These are phyloP conservation scores for Penicillium sp. DNA, from an alignment of 2,329 filamentous ascomycete genomes.

Conservation along the genomic window DNA sequence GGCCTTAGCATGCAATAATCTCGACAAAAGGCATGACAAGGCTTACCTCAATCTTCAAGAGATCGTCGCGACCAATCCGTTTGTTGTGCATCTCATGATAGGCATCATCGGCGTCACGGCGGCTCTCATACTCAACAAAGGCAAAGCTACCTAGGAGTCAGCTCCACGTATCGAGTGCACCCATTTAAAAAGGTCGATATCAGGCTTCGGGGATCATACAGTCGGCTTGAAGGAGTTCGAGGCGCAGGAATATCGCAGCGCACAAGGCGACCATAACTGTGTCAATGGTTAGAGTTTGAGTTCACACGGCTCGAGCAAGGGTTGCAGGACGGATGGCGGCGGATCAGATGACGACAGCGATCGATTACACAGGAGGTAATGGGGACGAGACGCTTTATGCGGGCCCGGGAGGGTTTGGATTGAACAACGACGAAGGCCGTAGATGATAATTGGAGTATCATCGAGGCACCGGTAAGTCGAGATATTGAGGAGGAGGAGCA, in stretches of 20 bases:
- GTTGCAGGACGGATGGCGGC: slow-evolving; percentile 13
- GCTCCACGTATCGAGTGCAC: background rate
- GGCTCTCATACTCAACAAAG: slow-evolving; percentile 98
- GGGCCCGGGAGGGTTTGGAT: background rate
- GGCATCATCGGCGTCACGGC: slow-evolving; percentile 95
- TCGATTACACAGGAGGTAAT: slow-evolving; percentile 4
- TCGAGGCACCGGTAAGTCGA: background rate
- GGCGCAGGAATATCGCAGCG: slow-evolving; percentile 98
- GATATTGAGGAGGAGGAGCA: slow-evolving; percentile 23
- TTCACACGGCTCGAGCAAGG: slow-evolving; percentile 1
- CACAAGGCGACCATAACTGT: slow-evolving; percentile 91
- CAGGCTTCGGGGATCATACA: slow-evolving; percentile 61
- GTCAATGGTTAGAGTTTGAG: slow-evolving; percentile 36
- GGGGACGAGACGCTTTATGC: background rate
- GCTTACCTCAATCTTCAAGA: slow-evolving; percentile 92
- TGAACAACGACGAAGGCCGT: too few relatives aligned
- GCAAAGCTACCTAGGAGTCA: slow-evolving; percentile 60
- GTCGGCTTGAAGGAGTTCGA: slow-evolving; percentile 83
- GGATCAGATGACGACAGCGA: slow-evolving; percentile 7
- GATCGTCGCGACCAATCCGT: slow-evolving; percentile 89
- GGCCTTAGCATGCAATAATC: background rate
- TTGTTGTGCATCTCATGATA: slow-evolving; percentile 99
- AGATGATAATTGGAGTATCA: background rate
- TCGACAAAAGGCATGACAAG: background rate
- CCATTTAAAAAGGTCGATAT: slow-evolving; percentile 17